Evolutionary conservation across 2,329 filamentous ascomycete genomes (phyloP), one percentile per base, ranked within the genome.

Genomic region (Colletotrichum eleusines): DNA sequence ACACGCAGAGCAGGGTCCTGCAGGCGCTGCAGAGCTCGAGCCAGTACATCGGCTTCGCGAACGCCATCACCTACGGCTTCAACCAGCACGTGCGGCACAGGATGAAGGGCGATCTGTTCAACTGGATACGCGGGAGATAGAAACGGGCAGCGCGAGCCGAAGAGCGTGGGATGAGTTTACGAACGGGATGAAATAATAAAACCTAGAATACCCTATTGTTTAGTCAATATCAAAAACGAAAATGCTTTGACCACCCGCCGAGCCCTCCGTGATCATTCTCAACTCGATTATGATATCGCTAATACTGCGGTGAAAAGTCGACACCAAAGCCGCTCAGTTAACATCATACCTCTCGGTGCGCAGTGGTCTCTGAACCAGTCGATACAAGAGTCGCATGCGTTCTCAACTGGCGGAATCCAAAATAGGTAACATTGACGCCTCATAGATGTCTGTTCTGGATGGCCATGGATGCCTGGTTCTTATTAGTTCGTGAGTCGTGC

Each of bases 61-160:
- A 82, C 64, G 80, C 80, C 2, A 63, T 81, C 28, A 81, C 80
- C 1, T 82, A 81, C 64, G 79, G 80, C 16, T 80, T 80, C 71
- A 82, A 80, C 60, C 78, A 81, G 74, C 73, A 78, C 26, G 58
- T 77, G 28, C 63, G 74, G 26, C 69, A 71, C 23, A 71, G 53
- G 58, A 59, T 71, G 42, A 71, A 63, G 35, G 69, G 69, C 20
- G 69, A 71, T 35, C 23, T 71, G 5, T 69, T 68, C 9, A 33
- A n/a, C 2, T 71, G 69, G 69, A 14, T 63, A 33, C 65, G 59
- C 26, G 58, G 69, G 28, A 61, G 12, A 54, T 58, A 42, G 42
- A 14, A 26, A 11, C 35, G 35, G 20, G 23, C 12, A 31, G 40
- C 35, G 8, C 5, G 31, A 18, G 58, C 46, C 44, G 16, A 12